Base-by-base conservation (phyloP, 2,329 filamentous ascomycete genomes). In the Seiridium unicorne region DNA sequence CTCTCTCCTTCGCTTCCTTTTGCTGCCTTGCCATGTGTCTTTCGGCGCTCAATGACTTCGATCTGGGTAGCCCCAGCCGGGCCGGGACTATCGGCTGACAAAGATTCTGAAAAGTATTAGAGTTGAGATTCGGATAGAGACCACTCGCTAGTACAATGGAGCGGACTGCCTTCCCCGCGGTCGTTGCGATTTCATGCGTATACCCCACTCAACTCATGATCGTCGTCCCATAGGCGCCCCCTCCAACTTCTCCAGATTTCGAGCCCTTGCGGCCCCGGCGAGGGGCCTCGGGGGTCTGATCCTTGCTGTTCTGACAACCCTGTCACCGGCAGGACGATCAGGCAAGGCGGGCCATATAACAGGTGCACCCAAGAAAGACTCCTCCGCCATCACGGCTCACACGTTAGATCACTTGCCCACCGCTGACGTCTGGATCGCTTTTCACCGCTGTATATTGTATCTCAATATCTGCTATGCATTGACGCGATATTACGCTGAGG, bases 401-500 rank as follows among this genome's bases (percentile, higher is more conserved):
- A 55, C 46, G 57, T 56, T 60, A 61, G 48, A 48, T 59, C 59
- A 47, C 61, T 61, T 59, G 61, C 60, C 57, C 51, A 60, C 59
- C 64, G 44, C 62, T 58, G 54, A 59, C 53, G 26, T 60, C 63
- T 62, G 60, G 62, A 64, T 69, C 67, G 70, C 72, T 68, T 73
- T 71, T 73, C 71, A 71, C 72, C 66, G 67, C 68, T 67, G 66
- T 76, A 77, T 75, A 76, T 76, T 77, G 70, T 68, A 64, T 64
- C 66, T 61, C 70, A 77, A 77, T 77, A 73, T 76, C 76, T 74
- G 67, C 10, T 49, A 38, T 74, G 70, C 73, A 56, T 71, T 74
- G 72, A 71, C 68, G 74, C 69, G 68, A 77, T 77, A 77, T 77
- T 77, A 70, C 71, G 65, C 73, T 71, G 65, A 70, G 70, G 65